These are phyloP conservation scores for Fusarium scirpi DNA, from an alignment of 2,329 filamentous ascomycete species.

Conservation along the genomic window DNA sequence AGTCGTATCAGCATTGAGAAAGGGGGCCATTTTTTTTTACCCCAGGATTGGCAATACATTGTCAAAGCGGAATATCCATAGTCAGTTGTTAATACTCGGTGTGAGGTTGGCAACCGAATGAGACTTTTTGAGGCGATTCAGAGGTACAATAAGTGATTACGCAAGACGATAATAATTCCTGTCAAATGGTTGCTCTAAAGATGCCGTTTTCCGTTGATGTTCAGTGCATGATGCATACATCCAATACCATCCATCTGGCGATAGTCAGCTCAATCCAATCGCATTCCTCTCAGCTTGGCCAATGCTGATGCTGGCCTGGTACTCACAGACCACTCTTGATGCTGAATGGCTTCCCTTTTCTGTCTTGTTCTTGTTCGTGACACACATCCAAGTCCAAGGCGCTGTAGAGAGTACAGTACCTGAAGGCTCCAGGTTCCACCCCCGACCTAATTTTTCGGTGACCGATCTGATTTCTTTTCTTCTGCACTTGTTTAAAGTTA, in stretches of 20 bases:
- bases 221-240: slow-evolving; percentile 28
- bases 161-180: slow-evolving; percentile 1
- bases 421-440: slow-evolving; percentile 29
- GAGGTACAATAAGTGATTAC: slow-evolving; percentile 5
- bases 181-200: slow-evolving; percentile 14
- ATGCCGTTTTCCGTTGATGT: slow-evolving; percentile 31
- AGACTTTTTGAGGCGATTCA: slow-evolving; percentile 5
- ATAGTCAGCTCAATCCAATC: slow-evolving; percentile 35
- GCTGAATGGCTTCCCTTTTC: slow-evolving; percentile 32
- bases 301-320: slow-evolving; percentile 32
- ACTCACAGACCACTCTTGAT: slow-evolving; percentile 40
- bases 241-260: slow-evolving; percentile 1
- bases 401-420: slow-evolving; percentile 10
- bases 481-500: slow-evolving; percentile 40
- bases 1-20: slow-evolving; percentile 35
- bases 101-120: slow-evolving; percentile 11
- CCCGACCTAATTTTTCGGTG: slow-evolving; percentile 32
- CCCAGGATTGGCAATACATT: slow-evolving; percentile 39
- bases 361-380: slow-evolving; percentile 1
- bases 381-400: slow-evolving; percentile 3
- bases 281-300: slow-evolving; percentile 14
- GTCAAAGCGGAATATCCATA: not conserved
- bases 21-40: slow-evolving; percentile 26
- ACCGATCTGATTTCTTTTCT: slow-evolving; percentile 28
- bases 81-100: slow-evolving; percentile 27